Evolutionary conservation across 164 flowering plant species (phyloP).

Genomic region (Vitis rotundifolia): DNA sequence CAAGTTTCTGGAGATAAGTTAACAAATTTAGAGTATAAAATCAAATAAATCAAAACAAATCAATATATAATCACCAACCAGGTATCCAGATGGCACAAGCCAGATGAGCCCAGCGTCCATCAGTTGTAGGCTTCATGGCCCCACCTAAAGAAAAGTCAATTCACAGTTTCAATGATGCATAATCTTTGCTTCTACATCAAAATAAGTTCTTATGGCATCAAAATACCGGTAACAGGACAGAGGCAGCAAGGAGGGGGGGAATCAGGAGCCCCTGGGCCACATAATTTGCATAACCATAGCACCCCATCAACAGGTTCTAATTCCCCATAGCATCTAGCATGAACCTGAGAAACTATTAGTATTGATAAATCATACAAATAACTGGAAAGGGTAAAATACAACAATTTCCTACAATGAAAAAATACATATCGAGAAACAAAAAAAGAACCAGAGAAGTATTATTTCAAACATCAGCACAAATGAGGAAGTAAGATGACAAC

Average conservation of each 20-base stretch:
- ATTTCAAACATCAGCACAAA: neutral
- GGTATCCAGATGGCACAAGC: conserved; percentile 99
- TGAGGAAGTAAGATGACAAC: neutral
- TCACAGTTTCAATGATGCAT: conserved; percentile 8
- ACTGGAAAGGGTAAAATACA: neutral
- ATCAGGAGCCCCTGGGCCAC: conserved; percentile 79
- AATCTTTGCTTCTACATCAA: conserved; percentile 1
- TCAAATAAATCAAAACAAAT: neutral
- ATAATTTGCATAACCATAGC: conserved; percentile 92
- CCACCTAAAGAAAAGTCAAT: conserved; percentile 60
- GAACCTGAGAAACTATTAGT: conserved; percentile 60
- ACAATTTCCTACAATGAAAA: neutral
- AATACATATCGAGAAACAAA: neutral
- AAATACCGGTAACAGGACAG: conserved; percentile 84
- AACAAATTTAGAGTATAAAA: conserved; percentile 5
- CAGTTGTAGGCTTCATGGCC: conserved; percentile 97
- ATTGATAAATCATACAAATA: neutral
- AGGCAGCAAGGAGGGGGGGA: conserved; percentile 85
- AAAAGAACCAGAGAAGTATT: neutral
- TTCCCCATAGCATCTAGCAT: conserved; percentile 98
- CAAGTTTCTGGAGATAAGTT: conserved; percentile 72
- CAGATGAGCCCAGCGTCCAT: conserved; percentile 99
- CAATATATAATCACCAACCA: conserved; percentile 44
- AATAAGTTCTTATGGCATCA: neutral
- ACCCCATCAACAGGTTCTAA: conserved; percentile 75